phyloP scores from a whole-genome alignment of 1,284 basidiomycete genomes.

The Gomphus bonarii region DNA sequence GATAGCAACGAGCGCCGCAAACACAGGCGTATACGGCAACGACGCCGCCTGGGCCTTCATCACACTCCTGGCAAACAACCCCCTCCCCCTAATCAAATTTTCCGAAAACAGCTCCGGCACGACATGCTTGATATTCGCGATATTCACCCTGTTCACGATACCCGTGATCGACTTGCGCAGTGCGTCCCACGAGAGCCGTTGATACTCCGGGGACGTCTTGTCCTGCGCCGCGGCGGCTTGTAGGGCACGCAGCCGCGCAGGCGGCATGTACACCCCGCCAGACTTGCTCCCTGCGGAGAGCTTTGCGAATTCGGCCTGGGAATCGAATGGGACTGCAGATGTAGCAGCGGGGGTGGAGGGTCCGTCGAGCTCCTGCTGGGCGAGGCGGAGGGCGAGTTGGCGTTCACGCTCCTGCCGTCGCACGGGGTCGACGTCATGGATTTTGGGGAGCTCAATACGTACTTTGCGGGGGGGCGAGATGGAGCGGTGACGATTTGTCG shows the following conservation, averaged over 20 bases:
- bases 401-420: conserved; percentile 69
- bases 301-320: conserved; percentile 75
- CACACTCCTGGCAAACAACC: conserved; percentile 84
- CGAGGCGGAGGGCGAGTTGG: conserved; percentile 63
- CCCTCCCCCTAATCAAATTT: conserved; percentile 85
- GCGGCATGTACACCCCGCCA: conserved; percentile 95
- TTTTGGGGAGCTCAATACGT: conserved; percentile 40
- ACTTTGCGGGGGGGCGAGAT: conserved; percentile 37
- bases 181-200: conserved; percentile 96
- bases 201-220: conserved; percentile 87
- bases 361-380: conserved; percentile 57
- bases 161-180: conserved; percentile 96
- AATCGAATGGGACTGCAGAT: conserved; percentile 42
- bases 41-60: conserved; percentile 98
- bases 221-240: conserved; percentile 78
- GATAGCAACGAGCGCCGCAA: conserved; percentile 89
- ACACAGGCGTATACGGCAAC: conserved; percentile 95
- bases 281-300: conserved; percentile 62
- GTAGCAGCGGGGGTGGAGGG: conserved; percentile 34
- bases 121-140: conserved; percentile 94
- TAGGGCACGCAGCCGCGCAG: conserved; percentile 84
- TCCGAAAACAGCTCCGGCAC: conserved; percentile 91
- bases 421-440: conserved; percentile 68
- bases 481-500: conserved; percentile 53
- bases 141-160: conserved; percentile 98